These are phyloP conservation scores for Craspedostauros australis DNA, from an alignment of 108 stramenopile genomes.

Conservation along the genomic window DNA sequence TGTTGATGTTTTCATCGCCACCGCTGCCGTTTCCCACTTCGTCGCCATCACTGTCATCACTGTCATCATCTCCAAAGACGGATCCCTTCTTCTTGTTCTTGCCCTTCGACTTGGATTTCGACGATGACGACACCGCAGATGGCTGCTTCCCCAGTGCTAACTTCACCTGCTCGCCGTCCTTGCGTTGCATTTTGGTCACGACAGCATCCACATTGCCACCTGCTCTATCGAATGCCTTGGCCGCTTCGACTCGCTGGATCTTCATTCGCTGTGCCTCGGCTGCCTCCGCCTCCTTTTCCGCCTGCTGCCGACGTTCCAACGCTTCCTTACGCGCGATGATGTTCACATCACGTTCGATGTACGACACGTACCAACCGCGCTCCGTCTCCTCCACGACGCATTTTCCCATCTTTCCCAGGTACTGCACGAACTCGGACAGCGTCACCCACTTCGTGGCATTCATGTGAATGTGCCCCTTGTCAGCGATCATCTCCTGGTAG, in stretches of 20 bases:
- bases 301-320: slow-evolving; percentile 35
- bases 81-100: slow-evolving; percentile 25
- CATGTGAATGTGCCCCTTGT: slow-evolving; percentile 98
- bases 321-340: slow-evolving; percentile 45
- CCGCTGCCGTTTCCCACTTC: slow-evolving; percentile 6
- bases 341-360: slow-evolving; percentile 88
- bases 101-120: slow-evolving; percentile 3
- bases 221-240: slow-evolving; percentile 62
- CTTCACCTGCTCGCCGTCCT: slow-evolving; percentile 21
- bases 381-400: slow-evolving; percentile 95
- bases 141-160: slow-evolving; percentile 24
- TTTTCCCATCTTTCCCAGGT: slow-evolving; percentile 91
- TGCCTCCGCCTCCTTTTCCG: slow-evolving; percentile 40
- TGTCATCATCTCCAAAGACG: slow-evolving; percentile 21
- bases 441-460: slow-evolving; percentile 96
- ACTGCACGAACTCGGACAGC: slow-evolving; percentile 92
- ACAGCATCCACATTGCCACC: slow-evolving; percentile 42
- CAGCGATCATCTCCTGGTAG: slow-evolving; percentile 97
- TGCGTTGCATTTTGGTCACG: slow-evolving; percentile 48
- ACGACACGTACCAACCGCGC: slow-evolving; percentile 94
- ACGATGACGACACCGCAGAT: not conserved
- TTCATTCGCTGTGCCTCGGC: slow-evolving; percentile 52
- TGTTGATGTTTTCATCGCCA: not conserved
- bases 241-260: slow-evolving; percentile 65
- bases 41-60: slow-evolving; percentile 27